Evolutionary conservation across 257 asterid species (phyloP).

Genomic region (Handroanthus guayacan): DNA sequence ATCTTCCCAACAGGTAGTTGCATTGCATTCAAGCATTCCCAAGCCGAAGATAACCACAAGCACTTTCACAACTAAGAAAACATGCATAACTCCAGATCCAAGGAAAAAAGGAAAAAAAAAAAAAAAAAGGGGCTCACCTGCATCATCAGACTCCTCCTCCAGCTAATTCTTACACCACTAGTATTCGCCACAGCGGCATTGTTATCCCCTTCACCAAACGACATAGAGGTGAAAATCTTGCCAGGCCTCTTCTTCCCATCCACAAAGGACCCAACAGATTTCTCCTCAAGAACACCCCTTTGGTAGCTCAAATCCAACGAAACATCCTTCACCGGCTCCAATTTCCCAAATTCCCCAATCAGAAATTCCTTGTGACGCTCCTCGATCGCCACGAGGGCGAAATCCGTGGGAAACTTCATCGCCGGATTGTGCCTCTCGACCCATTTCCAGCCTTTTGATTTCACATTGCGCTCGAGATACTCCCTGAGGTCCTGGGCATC

Average conservation of each 20-base stretch:
- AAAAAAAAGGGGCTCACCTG: constrained; percentile 56
- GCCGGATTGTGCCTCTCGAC: constrained; percentile 88
- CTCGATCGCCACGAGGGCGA: constrained; percentile 80
- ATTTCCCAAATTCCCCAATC: constrained; percentile 62
- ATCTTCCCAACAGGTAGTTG: neutral
- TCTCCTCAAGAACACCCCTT: constrained; percentile 65
- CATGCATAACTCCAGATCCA: neutral
- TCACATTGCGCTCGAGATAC: constrained; percentile 69
- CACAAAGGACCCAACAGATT: constrained; percentile 57
- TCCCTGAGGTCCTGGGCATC: constrained; percentile 57
- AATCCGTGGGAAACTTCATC: constrained; percentile 83
- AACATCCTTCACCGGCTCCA: constrained; percentile 91
- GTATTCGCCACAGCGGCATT: constrained; percentile 38
- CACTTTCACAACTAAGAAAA: neutral
- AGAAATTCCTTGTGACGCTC: constrained; percentile 54
- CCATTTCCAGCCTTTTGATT: constrained; percentile 88
- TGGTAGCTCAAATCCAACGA: constrained; percentile 83
- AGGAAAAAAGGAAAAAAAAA: neutral
- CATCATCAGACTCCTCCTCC: constrained; percentile 81
- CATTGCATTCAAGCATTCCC: neutral
- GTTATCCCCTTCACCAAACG: constrained; percentile 60
- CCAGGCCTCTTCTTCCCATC: constrained; percentile 90
- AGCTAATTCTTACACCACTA: constrained; percentile 49
- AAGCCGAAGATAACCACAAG: constrained; percentile 6
- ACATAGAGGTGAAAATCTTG: constrained; percentile 90